These are phyloP conservation scores for Phialophora chinensis DNA, from an alignment of 2,329 filamentous ascomycete species.

Conservation along the genomic window DNA sequence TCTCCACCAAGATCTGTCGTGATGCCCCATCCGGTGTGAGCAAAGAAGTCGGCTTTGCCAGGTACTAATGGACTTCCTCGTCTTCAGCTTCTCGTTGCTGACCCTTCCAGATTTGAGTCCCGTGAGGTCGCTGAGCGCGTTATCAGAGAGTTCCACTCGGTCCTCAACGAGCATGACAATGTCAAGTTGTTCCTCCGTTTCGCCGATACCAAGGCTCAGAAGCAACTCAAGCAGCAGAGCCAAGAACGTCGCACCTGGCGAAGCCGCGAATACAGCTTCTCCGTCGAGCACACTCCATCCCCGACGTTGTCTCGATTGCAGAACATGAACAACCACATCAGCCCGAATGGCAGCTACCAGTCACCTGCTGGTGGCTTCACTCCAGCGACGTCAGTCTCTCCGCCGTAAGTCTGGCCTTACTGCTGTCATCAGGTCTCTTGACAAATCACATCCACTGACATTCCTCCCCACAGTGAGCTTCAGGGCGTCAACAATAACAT, in stretches of 20 bases:
- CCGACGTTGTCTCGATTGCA: slow-evolving; percentile 51
- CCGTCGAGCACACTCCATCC: slow-evolving; percentile 56
- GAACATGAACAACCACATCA: slow-evolving; percentile 49
- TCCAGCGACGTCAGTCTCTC: slow-evolving; percentile 56
- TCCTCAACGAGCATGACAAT: slow-evolving; percentile 75
- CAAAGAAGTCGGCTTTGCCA: slow-evolving; percentile 95
- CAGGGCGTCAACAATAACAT: slow-evolving; percentile 46
- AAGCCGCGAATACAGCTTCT: slow-evolving; percentile 86
- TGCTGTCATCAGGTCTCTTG: slow-evolving; percentile 6
- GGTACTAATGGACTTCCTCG: slow-evolving; percentile 60
- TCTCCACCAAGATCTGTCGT: slow-evolving; percentile 93
- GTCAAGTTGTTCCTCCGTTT: slow-evolving; percentile 93
- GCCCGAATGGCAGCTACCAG: slow-evolving; percentile 51
- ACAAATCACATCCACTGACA: slow-evolving; percentile 40
- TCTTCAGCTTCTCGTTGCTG: slow-evolving; percentile 28
- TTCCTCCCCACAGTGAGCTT: slow-evolving; percentile 43
- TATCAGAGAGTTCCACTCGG: slow-evolving; percentile 83
- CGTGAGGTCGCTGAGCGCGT: slow-evolving; percentile 91
- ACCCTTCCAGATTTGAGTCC: slow-evolving; percentile 73
- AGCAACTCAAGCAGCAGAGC: slow-evolving; percentile 94
- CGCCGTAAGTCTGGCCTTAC: slow-evolving; percentile 48
- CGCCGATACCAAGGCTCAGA: slow-evolving; percentile 95
- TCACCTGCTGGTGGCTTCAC: slow-evolving; percentile 55
- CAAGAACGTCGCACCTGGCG: slow-evolving; percentile 94
- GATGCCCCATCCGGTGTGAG: slow-evolving; percentile 85